phyloP scores from a whole-genome alignment of 345 rosid species.

The Alliaria petiolata region DNA sequence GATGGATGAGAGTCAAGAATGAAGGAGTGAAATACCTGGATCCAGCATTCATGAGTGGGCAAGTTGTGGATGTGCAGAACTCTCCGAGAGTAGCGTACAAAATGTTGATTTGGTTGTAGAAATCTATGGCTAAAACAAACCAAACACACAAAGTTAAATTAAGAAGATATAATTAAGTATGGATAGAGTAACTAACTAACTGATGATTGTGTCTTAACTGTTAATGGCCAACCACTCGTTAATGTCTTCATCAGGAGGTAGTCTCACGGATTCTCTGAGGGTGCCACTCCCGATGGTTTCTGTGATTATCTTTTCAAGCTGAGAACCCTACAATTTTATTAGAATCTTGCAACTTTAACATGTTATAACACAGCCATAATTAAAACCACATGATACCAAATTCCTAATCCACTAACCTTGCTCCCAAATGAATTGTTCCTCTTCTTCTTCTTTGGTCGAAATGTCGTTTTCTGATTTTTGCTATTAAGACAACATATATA shows the following conservation, averaged over 20 bases:
- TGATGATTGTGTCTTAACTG: constrained; percentile 43
- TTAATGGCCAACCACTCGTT: constrained; percentile 91
- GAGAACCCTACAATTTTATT: constrained; percentile 51
- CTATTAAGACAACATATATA: constrained; percentile 18
- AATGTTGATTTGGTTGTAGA: constrained; percentile 79
- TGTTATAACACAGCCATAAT: background rate
- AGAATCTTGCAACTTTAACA: background rate
- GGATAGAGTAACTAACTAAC: background rate
- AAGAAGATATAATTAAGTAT: background rate
- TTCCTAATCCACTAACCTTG: constrained; percentile 45
- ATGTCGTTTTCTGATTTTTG: constrained; percentile 62
- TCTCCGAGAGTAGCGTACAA: constrained; percentile 81
- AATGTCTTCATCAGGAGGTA: constrained; percentile 86
- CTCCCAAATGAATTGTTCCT: constrained; percentile 53
- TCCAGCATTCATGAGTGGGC: constrained; percentile 93
- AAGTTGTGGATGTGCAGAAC: constrained; percentile 75
- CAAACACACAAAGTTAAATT: background rate
- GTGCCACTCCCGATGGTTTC: constrained; percentile 68
- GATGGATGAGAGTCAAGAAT: background rate
- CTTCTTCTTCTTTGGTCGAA: constrained; percentile 58
- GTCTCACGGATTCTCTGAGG: constrained; percentile 81
- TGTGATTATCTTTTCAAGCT: constrained; percentile 65
- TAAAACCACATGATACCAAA: background rate
- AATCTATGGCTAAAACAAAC: constrained; percentile 70
- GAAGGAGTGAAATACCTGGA: constrained; percentile 56